A percentile compares a stretch with the other conserved stretches of the same genome.
Conservation (phyloP, 2,329 filamentous ascomycete genomes). For the Dactylonectria estremocensis region DNA sequence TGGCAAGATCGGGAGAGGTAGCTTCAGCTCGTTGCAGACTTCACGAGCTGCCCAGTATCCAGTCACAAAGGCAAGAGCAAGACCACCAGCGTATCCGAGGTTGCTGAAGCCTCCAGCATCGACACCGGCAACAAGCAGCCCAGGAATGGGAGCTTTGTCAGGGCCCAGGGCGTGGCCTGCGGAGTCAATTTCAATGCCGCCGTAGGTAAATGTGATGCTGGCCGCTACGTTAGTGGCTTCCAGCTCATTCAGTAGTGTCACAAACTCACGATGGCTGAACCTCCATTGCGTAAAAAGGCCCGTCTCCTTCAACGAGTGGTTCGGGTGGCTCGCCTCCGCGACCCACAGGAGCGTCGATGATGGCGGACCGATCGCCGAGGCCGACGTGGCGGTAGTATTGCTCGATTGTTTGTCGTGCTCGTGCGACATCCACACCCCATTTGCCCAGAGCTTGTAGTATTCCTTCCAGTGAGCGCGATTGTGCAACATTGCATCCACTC, state of each 20-base stretch:
- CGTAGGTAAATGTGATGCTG: background rate
- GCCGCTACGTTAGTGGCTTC: background rate
- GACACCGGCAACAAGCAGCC: background rate
- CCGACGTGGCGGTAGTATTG: background rate
- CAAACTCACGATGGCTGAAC: conserved; percentile 4
- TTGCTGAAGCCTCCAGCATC: conserved; percentile 3
- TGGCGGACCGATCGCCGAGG: background rate
- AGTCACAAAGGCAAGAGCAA: conserved; percentile 5
- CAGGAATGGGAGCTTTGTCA: background rate
- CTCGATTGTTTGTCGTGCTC: background rate
- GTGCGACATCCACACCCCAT: background rate
- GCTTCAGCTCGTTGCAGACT: background rate
- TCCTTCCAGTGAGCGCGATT: background rate
- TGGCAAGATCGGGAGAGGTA: background rate
- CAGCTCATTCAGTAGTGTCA: no score
- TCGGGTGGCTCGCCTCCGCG: background rate
- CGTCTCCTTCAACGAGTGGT: background rate
- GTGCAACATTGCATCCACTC: background rate
- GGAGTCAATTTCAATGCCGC: background rate
- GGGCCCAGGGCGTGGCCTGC: background rate
- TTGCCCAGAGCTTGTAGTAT: background rate
- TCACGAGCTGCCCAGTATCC: background rate
- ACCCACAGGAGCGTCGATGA: background rate
- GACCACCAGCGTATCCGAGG: conserved; percentile 4
- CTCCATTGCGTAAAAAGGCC: conserved; percentile 1